phyloP scores from a whole-genome alignment of 139 green algal species.

The Tetradesmus lagerheimii region DNA sequence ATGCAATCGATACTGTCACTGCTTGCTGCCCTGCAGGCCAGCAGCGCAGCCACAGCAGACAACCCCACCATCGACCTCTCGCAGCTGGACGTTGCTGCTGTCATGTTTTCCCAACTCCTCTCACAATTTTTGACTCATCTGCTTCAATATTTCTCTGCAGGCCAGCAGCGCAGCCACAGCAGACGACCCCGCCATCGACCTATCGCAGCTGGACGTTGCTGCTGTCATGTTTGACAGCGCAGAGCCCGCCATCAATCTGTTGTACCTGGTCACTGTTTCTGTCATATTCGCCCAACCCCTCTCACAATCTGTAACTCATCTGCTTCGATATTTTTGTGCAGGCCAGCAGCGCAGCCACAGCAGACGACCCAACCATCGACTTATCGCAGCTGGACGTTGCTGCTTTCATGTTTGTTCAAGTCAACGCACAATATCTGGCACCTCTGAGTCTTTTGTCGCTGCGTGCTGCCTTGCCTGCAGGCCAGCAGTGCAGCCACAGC shows the following conservation, averaged over 20 bases:
- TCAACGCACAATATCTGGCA: too few species aligned
- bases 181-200: slow-evolving; percentile 17
- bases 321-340: too few species aligned
- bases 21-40: not conserved
- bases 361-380: not conserved
- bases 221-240: slow-evolving; percentile 71
- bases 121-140: too few species aligned
- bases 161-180: slow-evolving; percentile 26
- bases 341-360: slow-evolving; percentile 25
- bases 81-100: slow-evolving; percentile 58
- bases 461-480: too few species aligned
- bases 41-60: not conserved
- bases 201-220: slow-evolving; percentile 52
- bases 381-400: slow-evolving; percentile 48
- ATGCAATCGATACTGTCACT: not conserved
- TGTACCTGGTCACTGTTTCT: slow-evolving; percentile 49
- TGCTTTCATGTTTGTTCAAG: slow-evolving; percentile 69
- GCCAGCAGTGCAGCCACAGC: slow-evolving; percentile 28
- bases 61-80: not conserved
- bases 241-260: slow-evolving; percentile 1
- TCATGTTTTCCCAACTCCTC: too few species aligned
- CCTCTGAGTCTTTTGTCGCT: too few species aligned
- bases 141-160: too few species aligned
- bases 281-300: slow-evolving; percentile 60
- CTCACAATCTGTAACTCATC: too few species aligned